Evolutionary conservation across 2,329 filamentous ascomycete species (phyloP), one percentile per base, ranked within the genome.

Genomic region (Magnaporthiopsis poae): DNA sequence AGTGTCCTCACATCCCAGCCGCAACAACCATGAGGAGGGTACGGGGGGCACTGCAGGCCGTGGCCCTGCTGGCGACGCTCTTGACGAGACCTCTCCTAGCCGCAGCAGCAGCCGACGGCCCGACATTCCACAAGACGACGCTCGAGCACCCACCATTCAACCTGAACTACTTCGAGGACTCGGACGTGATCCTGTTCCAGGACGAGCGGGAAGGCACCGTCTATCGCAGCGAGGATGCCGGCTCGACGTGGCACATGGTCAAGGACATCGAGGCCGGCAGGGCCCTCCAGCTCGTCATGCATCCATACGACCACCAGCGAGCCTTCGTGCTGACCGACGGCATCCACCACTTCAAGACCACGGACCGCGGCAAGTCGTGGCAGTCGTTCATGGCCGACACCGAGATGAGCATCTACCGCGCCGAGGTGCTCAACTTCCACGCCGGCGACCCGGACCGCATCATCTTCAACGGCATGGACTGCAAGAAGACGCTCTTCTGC

Each of bases 161-260:
- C 74, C 80, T 97, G 70, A 90, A 90, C 78, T 99, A 96, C 79
- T 98, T 99, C 74, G 89, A 95, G 73, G 91, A 94, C 76, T 93
- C 91, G 70, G 89, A 96, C 75, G 86, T 90, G 65, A 82, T 96
- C 68, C 78, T 98, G 62, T 88, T 92, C 74, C 87, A 89, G 72
- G 90, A 96, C 75, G 74, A 80, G 64, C 76, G 82, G 18, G 83
- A 84, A 60, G 82, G 84, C 68, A 86, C 86, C 69, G 82, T 96
- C 65, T 92, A 88, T 77, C 88, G 91, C 68, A 96, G 94, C 61
- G 82, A 83, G 62, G 87, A 98, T 79, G 92, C 90, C 59, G 96
- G 95, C 70, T 85, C 85, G 71, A 85, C 80, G 62, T 99, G 95
- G 94, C 78, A 85, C 61, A 80, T 79, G 69, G 80, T 94, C 69